These are phyloP conservation scores for Grammothele lineata DNA, from an alignment of 768 basidiomycete species.

Conservation along the genomic window DNA sequence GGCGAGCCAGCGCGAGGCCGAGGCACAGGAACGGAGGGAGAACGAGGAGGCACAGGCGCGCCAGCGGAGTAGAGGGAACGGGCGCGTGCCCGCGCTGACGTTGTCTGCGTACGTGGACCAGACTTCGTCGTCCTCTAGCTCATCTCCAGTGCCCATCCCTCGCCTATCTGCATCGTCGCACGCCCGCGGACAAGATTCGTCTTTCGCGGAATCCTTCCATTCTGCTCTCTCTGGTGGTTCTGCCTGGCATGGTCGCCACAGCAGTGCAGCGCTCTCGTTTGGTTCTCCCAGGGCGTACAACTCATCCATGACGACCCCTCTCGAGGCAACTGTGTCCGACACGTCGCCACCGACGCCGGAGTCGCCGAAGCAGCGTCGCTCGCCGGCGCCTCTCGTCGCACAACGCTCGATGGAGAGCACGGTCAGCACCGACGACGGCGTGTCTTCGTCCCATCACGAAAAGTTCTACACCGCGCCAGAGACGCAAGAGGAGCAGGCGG, in stretches of 20 bases:
- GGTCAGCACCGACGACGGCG: conserved; percentile 10
- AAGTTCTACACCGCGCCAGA: conserved; percentile 44
- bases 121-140: neutral
- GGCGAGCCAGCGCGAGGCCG: conserved; percentile 13
- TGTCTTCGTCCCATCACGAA: conserved; percentile 32
- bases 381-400: conserved; percentile 11
- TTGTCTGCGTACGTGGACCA: conserved; percentile 20
- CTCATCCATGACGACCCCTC: conserved; percentile 14
- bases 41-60: conserved; percentile 1
- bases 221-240: conserved; percentile 49
- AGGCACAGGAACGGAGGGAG: neutral
- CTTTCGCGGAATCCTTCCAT: conserved; percentile 57
- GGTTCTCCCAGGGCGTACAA: conserved; percentile 10
- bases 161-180: conserved; percentile 5
- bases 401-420: conserved; percentile 20
- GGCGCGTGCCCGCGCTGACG: conserved; percentile 13
- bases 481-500: conserved; percentile 64
- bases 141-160: conserved; percentile 15
- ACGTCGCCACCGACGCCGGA: conserved; percentile 12
- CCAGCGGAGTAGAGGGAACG: neutral
- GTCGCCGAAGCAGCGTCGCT: conserved; percentile 6
- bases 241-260: conserved; percentile 4
- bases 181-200: conserved; percentile 41
- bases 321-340: conserved; percentile 4
- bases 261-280: conserved; percentile 5